A percentile compares a stretch with the other conserved stretches of the same genome.
Evolutionary conservation across 2,329 filamentous ascomycete species (phyloP).

Genomic region (Aspergillus vadensis): DNA sequence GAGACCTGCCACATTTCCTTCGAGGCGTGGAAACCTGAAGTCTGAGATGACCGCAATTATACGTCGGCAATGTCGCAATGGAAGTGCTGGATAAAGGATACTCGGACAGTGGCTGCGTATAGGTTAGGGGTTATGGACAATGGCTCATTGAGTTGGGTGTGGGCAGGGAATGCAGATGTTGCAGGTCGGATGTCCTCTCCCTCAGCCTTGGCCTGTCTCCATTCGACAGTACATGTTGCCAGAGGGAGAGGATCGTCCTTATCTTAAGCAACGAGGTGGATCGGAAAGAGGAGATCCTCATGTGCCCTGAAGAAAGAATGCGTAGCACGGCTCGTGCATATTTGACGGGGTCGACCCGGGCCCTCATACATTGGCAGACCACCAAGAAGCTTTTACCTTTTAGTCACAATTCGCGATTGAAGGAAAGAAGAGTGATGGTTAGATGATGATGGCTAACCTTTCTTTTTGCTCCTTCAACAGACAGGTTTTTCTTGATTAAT

Average conservation of each 20-base stretch:
- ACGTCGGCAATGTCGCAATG: background rate
- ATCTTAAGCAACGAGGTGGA: slow-evolving; percentile 7
- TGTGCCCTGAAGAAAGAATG: slow-evolving; percentile 18
- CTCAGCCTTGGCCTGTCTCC: background rate
- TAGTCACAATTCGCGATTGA: background rate
- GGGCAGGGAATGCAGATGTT: background rate
- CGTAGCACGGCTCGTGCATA: slow-evolving; percentile 20
- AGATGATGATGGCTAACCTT: slow-evolving; percentile 20
- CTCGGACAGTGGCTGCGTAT: background rate
- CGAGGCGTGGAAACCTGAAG: slow-evolving; percentile 2
- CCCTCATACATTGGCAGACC: slow-evolving; percentile 20
- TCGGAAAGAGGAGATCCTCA: slow-evolving; percentile 18
- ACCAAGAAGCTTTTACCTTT: slow-evolving; percentile 10
- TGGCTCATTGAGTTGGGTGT: slow-evolving; percentile 1
- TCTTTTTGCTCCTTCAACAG: slow-evolving; percentile 15
- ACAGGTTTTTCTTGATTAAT: slow-evolving; percentile 21
- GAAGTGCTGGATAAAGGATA: background rate
- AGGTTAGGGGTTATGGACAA: background rate
- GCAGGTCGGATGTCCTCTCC: background rate
- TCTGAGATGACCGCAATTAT: background rate
- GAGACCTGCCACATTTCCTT: slow-evolving; percentile 8
- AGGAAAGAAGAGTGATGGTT: background rate
- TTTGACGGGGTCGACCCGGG: slow-evolving; percentile 18
- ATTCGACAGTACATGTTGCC: slow-evolving; percentile 13
- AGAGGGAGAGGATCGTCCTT: slow-evolving; percentile 11